Evolutionary conservation across 2,329 filamentous ascomycete species (phyloP).

Genomic region (Arthrinium puccinioides): DNA sequence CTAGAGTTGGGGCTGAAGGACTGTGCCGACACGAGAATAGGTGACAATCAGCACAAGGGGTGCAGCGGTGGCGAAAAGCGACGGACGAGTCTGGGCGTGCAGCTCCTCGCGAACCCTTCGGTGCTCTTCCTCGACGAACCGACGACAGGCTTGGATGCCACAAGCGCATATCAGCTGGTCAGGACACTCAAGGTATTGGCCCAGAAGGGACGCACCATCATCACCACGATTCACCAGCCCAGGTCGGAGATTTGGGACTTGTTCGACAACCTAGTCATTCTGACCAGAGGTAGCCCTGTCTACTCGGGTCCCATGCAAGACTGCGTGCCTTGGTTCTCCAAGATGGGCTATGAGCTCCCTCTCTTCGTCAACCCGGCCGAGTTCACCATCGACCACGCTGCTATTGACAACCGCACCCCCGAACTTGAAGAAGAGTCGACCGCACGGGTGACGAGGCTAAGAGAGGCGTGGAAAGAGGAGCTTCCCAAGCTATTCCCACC

Average conservation of each 20-base stretch:
- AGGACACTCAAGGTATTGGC: conserved; percentile 63
- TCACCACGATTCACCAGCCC: conserved; percentile 71
- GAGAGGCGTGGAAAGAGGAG: conserved; percentile 48
- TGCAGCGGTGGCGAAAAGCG: conserved; percentile 77
- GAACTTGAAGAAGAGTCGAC: conserved; percentile 56
- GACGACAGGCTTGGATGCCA: conserved; percentile 71
- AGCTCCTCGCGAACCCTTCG: conserved; percentile 71
- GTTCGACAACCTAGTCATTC: conserved; percentile 64
- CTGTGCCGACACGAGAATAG: conserved; percentile 68
- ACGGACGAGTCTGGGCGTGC: conserved; percentile 69
- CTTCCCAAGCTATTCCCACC: conserved; percentile 19
- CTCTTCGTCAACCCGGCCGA: conserved; percentile 74
- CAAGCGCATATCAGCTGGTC: conserved; percentile 67
- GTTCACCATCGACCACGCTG: conserved; percentile 66
- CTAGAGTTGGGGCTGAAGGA: conserved; percentile 69
- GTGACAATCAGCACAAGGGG: conserved; percentile 62
- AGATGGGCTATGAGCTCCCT: conserved; percentile 53
- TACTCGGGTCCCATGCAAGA: conserved; percentile 55
- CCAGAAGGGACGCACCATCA: conserved; percentile 60
- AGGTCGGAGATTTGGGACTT: conserved; percentile 73
- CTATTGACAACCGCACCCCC: conserved; percentile 63
- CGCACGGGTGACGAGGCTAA: conserved; percentile 53
- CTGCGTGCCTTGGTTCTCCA: conserved; percentile 58
- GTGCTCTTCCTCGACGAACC: conserved; percentile 74
- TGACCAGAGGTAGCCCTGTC: conserved; percentile 60